These are phyloP conservation scores for Yamagishiella unicocca DNA, from an alignment of 139 green algal genomes.

Conservation along the genomic window DNA sequence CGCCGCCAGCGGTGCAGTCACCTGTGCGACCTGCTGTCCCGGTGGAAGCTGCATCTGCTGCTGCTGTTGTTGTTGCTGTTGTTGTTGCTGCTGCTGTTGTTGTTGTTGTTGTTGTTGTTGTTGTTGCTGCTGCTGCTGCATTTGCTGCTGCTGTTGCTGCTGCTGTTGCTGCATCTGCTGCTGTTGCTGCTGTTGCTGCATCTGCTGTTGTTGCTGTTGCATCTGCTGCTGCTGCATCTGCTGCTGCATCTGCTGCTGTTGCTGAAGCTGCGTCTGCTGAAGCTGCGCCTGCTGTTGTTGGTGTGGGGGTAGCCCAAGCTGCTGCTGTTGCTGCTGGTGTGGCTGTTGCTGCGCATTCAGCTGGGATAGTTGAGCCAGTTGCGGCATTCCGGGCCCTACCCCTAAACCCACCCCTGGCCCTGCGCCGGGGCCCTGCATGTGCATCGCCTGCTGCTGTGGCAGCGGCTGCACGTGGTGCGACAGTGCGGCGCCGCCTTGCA, in stretches of 20 bases:
- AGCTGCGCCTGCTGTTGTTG: not conserved
- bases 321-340: conserved; percentile 18
- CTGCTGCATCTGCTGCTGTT: conserved; percentile 7
- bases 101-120: not conserved
- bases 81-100: not conserved
- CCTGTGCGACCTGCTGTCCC: not conserved
- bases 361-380: not conserved
- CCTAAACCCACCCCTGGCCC: not conserved
- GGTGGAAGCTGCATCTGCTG: not conserved
- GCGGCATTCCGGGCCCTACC: not conserved
- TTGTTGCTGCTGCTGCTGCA: conserved; percentile 12
- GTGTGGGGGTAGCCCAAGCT: not conserved
- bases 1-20: no score
- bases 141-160: conserved; percentile 1
- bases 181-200: not conserved
- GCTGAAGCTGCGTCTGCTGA: not conserved
- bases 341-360: not conserved
- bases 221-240: not conserved
- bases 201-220: not conserved
- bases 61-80: conserved; percentile 10
- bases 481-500: not conserved
- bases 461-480: not conserved
- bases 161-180: conserved; percentile 8
- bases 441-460: conserved; percentile 3
- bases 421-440: not conserved